Percentiles rank a stretch among this genome's conserved stretches.
These are phyloP conservation scores for Globisporangium yorkense DNA, from an alignment of 352 stramenopile species.

Conservation along the genomic window DNA sequence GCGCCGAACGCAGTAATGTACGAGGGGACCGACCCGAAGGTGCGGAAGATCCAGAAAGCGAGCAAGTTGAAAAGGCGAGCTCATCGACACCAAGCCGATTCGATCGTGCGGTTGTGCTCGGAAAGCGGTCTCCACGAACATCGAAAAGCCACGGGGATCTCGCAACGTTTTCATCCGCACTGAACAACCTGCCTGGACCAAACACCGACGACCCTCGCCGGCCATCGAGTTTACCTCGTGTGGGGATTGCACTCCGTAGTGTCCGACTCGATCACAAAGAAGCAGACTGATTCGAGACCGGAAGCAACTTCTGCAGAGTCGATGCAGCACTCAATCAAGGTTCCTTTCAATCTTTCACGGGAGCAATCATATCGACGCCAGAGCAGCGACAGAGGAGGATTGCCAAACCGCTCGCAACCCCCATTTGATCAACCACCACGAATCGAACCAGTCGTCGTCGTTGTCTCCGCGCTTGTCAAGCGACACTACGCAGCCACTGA, in stretches of 20 bases:
- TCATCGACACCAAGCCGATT: slow-evolving; percentile 7
- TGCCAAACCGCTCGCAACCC: slow-evolving; percentile 17
- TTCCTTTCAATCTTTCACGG: not conserved
- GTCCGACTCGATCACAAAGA: slow-evolving; percentile 1
- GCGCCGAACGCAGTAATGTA: slow-evolving; percentile 81
- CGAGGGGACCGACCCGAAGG: slow-evolving; percentile 81
- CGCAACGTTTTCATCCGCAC: slow-evolving; percentile 3
- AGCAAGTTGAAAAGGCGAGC: slow-evolving; percentile 33
- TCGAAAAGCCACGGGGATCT: slow-evolving; percentile 2
- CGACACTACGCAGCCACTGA: not conserved
- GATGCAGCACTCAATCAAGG: not conserved
- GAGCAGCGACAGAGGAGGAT: slow-evolving; percentile 27
- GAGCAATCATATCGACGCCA: not conserved
- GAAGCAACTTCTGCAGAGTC: not conserved
- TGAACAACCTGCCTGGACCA: not conserved
- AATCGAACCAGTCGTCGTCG: slow-evolving; percentile 9
- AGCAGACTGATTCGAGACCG: not conserved
- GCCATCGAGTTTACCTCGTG: slow-evolving; percentile 12
- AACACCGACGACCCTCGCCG: slow-evolving; percentile 9
- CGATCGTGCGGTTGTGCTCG: slow-evolving; percentile 8
- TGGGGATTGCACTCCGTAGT: not conserved
- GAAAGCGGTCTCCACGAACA: slow-evolving; percentile 11
- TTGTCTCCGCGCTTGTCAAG: slow-evolving; percentile 2
- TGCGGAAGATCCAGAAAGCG: slow-evolving; percentile 88
- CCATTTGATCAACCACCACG: slow-evolving; percentile 27